Evolutionary conservation across 306 rosid genomes (phyloP), one percentile per base, ranked within the genome.

Genomic region (Crataegus laevigata): DNA sequence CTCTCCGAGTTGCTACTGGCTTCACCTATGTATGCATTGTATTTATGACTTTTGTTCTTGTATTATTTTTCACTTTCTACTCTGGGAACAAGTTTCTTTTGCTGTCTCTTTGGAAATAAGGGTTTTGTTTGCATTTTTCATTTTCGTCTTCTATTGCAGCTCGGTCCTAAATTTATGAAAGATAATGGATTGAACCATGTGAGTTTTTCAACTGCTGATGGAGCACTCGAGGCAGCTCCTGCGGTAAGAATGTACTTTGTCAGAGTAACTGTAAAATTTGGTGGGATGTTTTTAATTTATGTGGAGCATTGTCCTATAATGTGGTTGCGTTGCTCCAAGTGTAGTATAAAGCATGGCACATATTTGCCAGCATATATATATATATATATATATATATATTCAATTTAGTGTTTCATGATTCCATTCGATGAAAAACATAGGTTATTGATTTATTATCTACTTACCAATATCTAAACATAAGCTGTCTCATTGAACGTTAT

Each of bases 141-240:
- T 34, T 5, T 29, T 73, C 71, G 51, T 15, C 29, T 58, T 66
- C 80, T 66, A 65, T 40, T 77, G 75, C 92, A 94, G 99, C 78
- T 94, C 73, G 99, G 99, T 68, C 96, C 96, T 69, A 94, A 92
- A 72, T 94, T 92, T 77, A 84, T 92, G 87, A 82, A 79, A 80
- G 99, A 92, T 59, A 90, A 85, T 74, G 97, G 96, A 63, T 75
- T 92, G 70, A 85, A 89, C 78, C 84, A 94, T n/a, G 96, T 92
- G 71, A 73, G 68, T 11, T 94, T 94, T 85, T 94, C 98, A 36
- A 86, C 98, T 25, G 97, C 97, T 26, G 98, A 94, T 59, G 99
- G 99, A 69, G 99, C 97, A 69, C 80, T 94, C 66, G 99, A 94
- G 89, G 98, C 98, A 75, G 96, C 99, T 73, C 97, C 99, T 57